Evolutionary conservation across 1,284 basidiomycete species (phyloP).

Genomic region (Entoloma clypeatum): DNA sequence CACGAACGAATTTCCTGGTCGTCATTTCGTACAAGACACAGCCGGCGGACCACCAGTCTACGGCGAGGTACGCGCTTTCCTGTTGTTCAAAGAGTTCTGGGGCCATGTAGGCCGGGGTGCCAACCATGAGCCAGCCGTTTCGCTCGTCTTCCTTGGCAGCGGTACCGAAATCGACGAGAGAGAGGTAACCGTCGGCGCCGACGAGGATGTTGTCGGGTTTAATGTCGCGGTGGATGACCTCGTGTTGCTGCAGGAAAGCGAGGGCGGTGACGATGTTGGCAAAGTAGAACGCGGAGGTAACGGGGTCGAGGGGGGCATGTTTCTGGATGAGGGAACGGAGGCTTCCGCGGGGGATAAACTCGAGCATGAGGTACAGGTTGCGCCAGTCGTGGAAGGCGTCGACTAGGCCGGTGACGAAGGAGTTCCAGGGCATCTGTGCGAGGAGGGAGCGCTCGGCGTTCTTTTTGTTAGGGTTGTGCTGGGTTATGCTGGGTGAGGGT

Average conservation of each 20-base stretch:
- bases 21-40: conserved; percentile 76
- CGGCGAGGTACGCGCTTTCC: conserved; percentile 46
- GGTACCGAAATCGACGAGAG: conserved; percentile 72
- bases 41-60: conserved; percentile 79
- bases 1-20: conserved; percentile 48
- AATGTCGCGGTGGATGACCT: conserved; percentile 79
- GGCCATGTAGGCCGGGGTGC: conserved; percentile 68
- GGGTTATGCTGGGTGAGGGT: background rate
- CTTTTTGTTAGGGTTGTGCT: conserved; percentile 18
- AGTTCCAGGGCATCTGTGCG: conserved; percentile 43
- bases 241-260: conserved; percentile 49
- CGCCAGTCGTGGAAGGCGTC: conserved; percentile 40
- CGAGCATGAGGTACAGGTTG: conserved; percentile 48
- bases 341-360: conserved; percentile 42
- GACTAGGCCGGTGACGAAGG: conserved; percentile 45
- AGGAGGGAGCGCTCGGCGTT: conserved; percentile 41
- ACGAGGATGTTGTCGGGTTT: conserved; percentile 85
- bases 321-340: conserved; percentile 35
- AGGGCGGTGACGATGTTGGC: conserved; percentile 65
- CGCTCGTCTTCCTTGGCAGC: conserved; percentile 42
- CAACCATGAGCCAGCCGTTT: conserved; percentile 47
- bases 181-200: conserved; percentile 55
- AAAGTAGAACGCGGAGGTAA: conserved; percentile 45
- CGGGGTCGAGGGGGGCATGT: conserved; percentile 29
- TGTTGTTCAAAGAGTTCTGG: conserved; percentile 59